phyloP scores from a whole-genome alignment of 805 yeast genomes.

The Cyberlindnera petersonii region DNA sequence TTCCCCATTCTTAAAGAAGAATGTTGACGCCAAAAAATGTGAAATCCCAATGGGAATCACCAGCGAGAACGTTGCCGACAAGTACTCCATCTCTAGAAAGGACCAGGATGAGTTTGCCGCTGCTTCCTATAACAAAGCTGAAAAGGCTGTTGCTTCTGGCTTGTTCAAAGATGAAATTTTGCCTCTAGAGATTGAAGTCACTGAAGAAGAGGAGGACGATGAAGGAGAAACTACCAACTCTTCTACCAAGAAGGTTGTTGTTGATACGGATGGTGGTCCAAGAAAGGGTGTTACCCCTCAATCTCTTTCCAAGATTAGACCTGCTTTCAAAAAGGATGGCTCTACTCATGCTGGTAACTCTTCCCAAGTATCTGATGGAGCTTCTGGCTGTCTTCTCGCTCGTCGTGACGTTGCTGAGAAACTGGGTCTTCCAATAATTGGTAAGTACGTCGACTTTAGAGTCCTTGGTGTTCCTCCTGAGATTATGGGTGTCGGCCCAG shows the following conservation, averaged over 20 bases:
- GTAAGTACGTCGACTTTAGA: slow-evolving; percentile 73
- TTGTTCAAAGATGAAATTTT: slow-evolving; percentile 85
- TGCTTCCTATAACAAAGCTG: slow-evolving; percentile 80
- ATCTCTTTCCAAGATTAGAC: slow-evolving; percentile 68
- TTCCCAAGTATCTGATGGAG: slow-evolving; percentile 95
- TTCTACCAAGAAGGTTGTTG: slow-evolving; percentile 30
- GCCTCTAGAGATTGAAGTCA: slow-evolving; percentile 64
- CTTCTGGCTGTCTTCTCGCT: slow-evolving; percentile 82
- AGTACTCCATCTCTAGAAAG: slow-evolving; percentile 58
- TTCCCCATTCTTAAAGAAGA: slow-evolving; percentile 44
- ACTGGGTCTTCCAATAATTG: slow-evolving; percentile 67
- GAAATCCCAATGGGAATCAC: slow-evolving; percentile 96
- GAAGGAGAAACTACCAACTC: slow-evolving; percentile 36
- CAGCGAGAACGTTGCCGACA: slow-evolving; percentile 80
- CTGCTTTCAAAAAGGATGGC: slow-evolving; percentile 82
- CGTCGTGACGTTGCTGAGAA: slow-evolving; percentile 81
- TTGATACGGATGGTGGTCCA: slow-evolving; percentile 84
- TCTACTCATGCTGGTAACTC: slow-evolving; percentile 94
- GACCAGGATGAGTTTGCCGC: slow-evolving; percentile 92
- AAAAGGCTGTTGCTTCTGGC: slow-evolving; percentile 62
- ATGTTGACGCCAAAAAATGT: slow-evolving; percentile 62
- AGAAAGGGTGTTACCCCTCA: slow-evolving; percentile 80
- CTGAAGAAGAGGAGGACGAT: slow-evolving; percentile 56
- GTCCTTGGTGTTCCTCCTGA: slow-evolving; percentile 95
- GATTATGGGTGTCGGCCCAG: slow-evolving; percentile 98